Conservation (phyloP, 2,329 filamentous ascomycete genomes). For the Sporothrix pseudoabietina region DNA sequence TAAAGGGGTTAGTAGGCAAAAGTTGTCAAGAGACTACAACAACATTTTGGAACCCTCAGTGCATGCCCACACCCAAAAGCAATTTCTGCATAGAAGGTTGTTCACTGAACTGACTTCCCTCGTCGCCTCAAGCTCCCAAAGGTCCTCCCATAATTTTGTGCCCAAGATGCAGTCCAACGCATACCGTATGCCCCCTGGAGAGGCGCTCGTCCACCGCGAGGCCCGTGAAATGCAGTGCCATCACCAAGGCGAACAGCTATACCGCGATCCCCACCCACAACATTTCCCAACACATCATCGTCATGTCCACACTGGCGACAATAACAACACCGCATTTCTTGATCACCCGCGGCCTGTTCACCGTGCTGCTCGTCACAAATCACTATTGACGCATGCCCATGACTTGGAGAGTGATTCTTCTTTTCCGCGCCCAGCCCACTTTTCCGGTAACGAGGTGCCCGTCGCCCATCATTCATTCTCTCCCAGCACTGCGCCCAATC, state of each 20-base stretch:
- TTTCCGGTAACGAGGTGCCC: neutral
- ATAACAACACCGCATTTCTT: neutral
- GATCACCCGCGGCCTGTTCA: neutral
- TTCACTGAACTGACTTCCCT: neutral
- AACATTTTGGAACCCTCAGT: neutral
- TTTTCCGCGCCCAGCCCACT: neutral
- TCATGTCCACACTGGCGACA: neutral
- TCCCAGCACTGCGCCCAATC: neutral
- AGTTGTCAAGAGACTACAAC: neutral
- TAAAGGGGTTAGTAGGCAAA: neutral
- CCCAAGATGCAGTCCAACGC: neutral
- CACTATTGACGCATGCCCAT: neutral
- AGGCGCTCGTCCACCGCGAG: neutral
- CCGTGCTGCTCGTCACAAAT: neutral
- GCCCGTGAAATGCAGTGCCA: neutral
- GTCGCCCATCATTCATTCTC: neutral
- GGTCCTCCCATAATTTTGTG: neutral
- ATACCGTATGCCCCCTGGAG: neutral
- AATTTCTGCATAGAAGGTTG: neutral
- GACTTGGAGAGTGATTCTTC: neutral
- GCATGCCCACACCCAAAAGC: neutral
- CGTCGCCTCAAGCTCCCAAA: neutral
- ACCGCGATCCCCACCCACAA: neutral
- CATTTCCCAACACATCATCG: neutral
- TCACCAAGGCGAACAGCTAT: neutral